phyloP scores from a whole-genome alignment of 345 rosid species.

The Lagerstroemia speciosa region DNA sequence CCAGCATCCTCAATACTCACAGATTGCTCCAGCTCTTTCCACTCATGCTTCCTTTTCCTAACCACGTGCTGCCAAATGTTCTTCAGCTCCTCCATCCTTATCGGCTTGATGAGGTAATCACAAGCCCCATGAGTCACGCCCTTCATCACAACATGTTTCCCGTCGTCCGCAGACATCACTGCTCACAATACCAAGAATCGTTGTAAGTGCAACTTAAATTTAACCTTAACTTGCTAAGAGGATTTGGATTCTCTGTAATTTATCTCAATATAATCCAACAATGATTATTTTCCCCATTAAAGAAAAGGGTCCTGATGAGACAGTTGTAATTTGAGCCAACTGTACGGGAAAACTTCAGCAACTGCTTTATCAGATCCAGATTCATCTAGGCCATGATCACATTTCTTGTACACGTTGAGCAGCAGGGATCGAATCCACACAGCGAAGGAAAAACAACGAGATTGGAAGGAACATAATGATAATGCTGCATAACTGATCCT shows the following conservation, averaged over 20 bases:
- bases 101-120: slow-evolving; percentile 69
- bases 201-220: background rate
- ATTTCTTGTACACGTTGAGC: too few species aligned
- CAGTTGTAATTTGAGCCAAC: background rate
- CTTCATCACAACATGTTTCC: slow-evolving; percentile 52
- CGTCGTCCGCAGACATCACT: slow-evolving; percentile 95
- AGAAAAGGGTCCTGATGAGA: background rate
- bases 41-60: slow-evolving; percentile 44
- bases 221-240: background rate
- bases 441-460: too few species aligned
- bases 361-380: too few species aligned
- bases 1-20: slow-evolving; percentile 51
- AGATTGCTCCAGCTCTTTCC: slow-evolving; percentile 48
- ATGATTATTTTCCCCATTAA: background rate
- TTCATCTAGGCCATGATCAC: too few species aligned
- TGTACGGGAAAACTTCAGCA: too few species aligned
- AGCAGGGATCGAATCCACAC: too few species aligned
- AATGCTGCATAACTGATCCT: too few species aligned
- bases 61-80: slow-evolving; percentile 85
- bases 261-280: background rate
- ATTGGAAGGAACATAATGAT: too few species aligned
- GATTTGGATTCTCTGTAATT: background rate
- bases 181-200: background rate
- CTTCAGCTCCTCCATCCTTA: slow-evolving; percentile 59
- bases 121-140: slow-evolving; percentile 86